Percentiles rank a stretch among this genome's conserved stretches.
phyloP scores from a whole-genome alignment of 192 early-diverging fungal genomes.

The Podila minutissima region DNA sequence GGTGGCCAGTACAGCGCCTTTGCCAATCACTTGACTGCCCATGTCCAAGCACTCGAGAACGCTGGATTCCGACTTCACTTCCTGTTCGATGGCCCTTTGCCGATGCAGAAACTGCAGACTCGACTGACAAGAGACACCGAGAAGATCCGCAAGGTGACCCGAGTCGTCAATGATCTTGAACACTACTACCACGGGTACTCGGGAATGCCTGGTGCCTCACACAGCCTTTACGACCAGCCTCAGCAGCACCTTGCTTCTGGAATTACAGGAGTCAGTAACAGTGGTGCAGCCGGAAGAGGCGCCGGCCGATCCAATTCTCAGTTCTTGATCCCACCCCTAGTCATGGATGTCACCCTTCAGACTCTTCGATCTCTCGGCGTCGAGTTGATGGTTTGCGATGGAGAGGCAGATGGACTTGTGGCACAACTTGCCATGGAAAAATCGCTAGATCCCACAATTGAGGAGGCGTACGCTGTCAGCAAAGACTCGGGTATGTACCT shows the following conservation, averaged over 20 bases:
- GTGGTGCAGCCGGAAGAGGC: background rate
- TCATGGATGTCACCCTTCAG: slow-evolving; percentile 54
- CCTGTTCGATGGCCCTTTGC: slow-evolving; percentile 61
- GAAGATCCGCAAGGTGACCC: slow-evolving; percentile 49
- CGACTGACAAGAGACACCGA: slow-evolving; percentile 53
- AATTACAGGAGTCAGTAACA: background rate
- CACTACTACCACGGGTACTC: slow-evolving; percentile 15
- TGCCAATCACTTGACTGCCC: slow-evolving; percentile 36
- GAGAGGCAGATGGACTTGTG: slow-evolving; percentile 59
- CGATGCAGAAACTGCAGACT: slow-evolving; percentile 52
- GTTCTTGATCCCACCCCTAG: slow-evolving; percentile 60
- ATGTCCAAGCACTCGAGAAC: slow-evolving; percentile 27
- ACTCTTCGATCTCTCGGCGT: slow-evolving; percentile 50
- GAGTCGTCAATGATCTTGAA: slow-evolving; percentile 33
- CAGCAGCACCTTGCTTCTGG: background rate
- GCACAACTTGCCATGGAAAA: slow-evolving; percentile 49
- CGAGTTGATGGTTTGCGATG: slow-evolving; percentile 47
- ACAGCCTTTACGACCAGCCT: background rate
- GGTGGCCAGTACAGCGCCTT: slow-evolving; percentile 59
- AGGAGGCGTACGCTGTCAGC: slow-evolving; percentile 57
- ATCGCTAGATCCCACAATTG: slow-evolving; percentile 19
- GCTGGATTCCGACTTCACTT: slow-evolving; percentile 49
- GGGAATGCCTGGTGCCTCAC: background rate
- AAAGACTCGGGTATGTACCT: slow-evolving; percentile 52
- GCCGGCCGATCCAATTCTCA: slow-evolving; percentile 34